Evolutionary conservation across 768 basidiomycete genomes (phyloP), one percentile per base, ranked within the genome.

Genomic region (Cystobasidiopsis lactophilus): DNA sequence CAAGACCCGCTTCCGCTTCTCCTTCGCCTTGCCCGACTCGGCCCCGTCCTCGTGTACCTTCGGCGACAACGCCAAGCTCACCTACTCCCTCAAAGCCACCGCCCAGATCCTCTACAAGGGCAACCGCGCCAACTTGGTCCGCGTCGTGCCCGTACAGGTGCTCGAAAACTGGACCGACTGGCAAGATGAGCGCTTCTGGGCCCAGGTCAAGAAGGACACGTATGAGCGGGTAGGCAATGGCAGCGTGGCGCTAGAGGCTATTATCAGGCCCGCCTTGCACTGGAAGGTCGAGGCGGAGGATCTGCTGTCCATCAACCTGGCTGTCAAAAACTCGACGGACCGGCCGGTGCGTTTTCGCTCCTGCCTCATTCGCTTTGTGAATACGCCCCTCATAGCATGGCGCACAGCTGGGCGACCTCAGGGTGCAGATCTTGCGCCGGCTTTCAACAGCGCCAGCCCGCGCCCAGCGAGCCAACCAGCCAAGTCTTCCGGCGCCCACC

Each of bases 81-180:
- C 52, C 5, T 63, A 60, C 53, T 52, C 52, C 29, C 53, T 63
- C 3, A 50, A 52, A 13, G 62, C 55, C 7, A 57, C 59, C 31
- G 57, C 53, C 16, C 50, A 51, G 18, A 27, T 52, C 19, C 39
- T 57, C 9, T 31, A 50, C 26, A 51, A 54, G 4, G 56, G 56
- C 16, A 53, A 59, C 39, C 43, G 57, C n/a, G 55, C 57, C 30
- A 44, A 53, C 29, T 26, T 45, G 18, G 55, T 50, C 19, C 52
- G 55, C 37, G 52, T 52, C 30, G 38, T 44, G 10, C 59, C 54
- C 3, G 50, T 60, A 0, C 19, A 33, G 3, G 55, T 63, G 13
- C 55, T 62, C n/a, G 60, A 63, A 39, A 21, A 53, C 3, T 63
- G 60, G 62, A 30, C 5, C 5, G 62, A 63, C 33, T 63, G 62